These are phyloP conservation scores for Populus hybrid DNA, from an alignment of 441 rosid genomes.

Conservation along the genomic window DNA sequence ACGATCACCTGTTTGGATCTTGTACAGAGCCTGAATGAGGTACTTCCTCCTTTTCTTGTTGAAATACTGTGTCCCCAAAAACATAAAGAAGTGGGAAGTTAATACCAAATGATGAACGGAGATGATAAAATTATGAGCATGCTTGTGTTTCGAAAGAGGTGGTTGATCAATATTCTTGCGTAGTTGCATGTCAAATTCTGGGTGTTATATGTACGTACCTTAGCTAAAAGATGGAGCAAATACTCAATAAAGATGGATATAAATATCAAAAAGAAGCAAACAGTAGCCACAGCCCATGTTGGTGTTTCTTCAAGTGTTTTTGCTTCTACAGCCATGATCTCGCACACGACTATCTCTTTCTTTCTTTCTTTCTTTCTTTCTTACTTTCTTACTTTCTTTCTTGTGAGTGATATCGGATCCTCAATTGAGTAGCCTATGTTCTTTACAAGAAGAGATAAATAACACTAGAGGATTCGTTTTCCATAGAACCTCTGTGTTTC, in stretches of 20 bases:
- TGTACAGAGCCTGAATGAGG: slow-evolving; percentile 68
- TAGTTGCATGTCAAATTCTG: background rate
- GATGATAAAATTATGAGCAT: background rate
- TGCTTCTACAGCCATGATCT: slow-evolving; percentile 27
- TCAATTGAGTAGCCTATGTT: background rate
- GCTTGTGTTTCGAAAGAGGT: background rate
- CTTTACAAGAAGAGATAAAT: background rate
- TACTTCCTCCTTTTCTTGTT: slow-evolving; percentile 45
- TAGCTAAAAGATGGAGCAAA: slow-evolving; percentile 52
- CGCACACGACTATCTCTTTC: background rate
- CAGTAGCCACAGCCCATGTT: slow-evolving; percentile 85
- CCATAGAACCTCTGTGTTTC: background rate
- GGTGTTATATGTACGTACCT: slow-evolving; percentile 25
- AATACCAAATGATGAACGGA: background rate
- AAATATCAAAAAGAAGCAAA: slow-evolving; percentile 58
- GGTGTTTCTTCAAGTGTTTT: slow-evolving; percentile 57
- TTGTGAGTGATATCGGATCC: background rate
- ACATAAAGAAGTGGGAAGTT: background rate
- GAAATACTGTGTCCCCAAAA: slow-evolving; percentile 39
- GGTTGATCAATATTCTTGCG: background rate
- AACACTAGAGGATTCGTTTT: background rate
- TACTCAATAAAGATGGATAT: slow-evolving; percentile 52
- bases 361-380: background rate
- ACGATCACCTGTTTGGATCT: slow-evolving; percentile 67
- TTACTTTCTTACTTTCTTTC: background rate